Evolutionary conservation across 169 alveolate species (phyloP).

Genomic region (Cryptosporidium muris): DNA sequence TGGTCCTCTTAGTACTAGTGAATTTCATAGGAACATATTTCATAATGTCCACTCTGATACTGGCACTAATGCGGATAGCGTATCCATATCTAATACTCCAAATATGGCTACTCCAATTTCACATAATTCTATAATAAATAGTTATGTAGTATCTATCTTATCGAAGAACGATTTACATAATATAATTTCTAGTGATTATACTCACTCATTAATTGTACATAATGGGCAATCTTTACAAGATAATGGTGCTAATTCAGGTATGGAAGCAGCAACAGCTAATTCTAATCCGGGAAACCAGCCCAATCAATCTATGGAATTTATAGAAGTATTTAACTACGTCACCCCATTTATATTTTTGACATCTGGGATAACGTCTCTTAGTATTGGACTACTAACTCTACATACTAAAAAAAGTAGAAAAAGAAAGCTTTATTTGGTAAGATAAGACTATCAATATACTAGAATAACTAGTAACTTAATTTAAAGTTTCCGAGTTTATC

Average conservation of each 20-base stretch:
- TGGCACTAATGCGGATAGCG: no score
- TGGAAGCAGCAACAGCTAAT: no score
- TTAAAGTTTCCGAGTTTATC: neutral
- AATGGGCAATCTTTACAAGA: no score
- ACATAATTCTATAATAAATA: neutral
- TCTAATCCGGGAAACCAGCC: no score
- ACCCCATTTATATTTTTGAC: slow-evolving; percentile 23
- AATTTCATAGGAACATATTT: no score
- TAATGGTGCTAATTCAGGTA: no score
- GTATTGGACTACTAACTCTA: slow-evolving; percentile 34
- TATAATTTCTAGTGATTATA: neutral
- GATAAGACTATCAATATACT: neutral
- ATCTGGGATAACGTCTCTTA: slow-evolving; percentile 11
- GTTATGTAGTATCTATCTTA: neutral
- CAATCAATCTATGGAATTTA: no score
- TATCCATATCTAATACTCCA: no score
- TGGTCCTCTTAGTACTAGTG: no score
- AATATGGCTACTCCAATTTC: neutral
- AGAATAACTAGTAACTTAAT: neutral
- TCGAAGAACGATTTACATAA: neutral
- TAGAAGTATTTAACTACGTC: slow-evolving; percentile 1
- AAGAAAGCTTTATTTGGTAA: slow-evolving; percentile 47
- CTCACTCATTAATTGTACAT: no score
- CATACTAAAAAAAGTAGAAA: slow-evolving; percentile 26
- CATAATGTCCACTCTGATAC: no score